Percentiles rank a stretch among this genome's conserved stretches.
phyloP scores from a whole-genome alignment of 202 grass and related monocot species.

The Zoysia matrella region DNA sequence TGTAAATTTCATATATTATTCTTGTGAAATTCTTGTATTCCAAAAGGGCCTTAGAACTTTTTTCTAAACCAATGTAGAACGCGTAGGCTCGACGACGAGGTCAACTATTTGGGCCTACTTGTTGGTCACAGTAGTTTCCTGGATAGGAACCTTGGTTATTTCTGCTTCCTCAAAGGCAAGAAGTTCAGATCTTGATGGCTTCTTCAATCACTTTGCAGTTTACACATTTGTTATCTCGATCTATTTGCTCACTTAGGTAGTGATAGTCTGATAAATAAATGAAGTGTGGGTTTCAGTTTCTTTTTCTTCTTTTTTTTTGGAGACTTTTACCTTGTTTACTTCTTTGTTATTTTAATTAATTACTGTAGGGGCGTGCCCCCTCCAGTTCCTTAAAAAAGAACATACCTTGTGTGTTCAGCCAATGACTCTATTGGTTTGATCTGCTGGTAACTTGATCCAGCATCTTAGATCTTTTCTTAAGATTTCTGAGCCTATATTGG shows the following conservation, averaged over 20 bases:
- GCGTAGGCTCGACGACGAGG: too few species aligned
- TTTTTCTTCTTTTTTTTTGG: too few species aligned
- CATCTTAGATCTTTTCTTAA: background rate
- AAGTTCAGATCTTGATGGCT: background rate
- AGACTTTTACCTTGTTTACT: too few species aligned
- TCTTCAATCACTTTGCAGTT: slow-evolving; percentile 5
- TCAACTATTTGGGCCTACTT: too few species aligned
- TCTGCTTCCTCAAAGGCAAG: background rate
- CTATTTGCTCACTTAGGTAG: slow-evolving; percentile 2
- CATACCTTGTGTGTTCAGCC: background rate
- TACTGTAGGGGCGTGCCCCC: too few species aligned
- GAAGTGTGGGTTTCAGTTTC: background rate
- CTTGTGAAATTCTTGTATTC: too few species aligned
- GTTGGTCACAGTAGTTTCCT: too few species aligned
- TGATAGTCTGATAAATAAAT: background rate
- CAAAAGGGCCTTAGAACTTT: background rate
- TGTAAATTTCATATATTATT: too few species aligned
- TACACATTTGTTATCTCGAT: background rate
- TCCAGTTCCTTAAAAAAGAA: background rate
- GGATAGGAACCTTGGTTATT: background rate
- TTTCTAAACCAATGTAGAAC: background rate
- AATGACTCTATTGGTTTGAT: slow-evolving; percentile 14
- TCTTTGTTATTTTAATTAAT: too few species aligned
- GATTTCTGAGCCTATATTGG: slow-evolving; percentile 18
- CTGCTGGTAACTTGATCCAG: slow-evolving; percentile 8